Conservation (phyloP, 352 stramenopile genomes). For the Phytophthora melonis region DNA sequence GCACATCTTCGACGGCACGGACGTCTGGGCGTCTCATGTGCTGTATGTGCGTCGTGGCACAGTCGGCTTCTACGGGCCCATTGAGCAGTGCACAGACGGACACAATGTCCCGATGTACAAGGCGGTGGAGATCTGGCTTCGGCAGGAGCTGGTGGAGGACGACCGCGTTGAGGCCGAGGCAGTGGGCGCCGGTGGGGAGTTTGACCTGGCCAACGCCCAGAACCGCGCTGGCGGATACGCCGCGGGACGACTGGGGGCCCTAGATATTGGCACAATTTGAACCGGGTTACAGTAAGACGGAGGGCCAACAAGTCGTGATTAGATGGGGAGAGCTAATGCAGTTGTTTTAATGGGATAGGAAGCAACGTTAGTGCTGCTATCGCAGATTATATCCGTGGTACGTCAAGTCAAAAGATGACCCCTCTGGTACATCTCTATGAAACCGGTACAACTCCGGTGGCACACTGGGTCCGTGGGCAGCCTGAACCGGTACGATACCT, state of each 20-base stretch:
- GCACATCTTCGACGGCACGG: constrained; percentile 98
- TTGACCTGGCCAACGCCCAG: constrained; percentile 70
- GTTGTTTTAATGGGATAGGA: no score
- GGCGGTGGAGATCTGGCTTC: constrained; percentile 94
- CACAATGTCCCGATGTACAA: constrained; percentile 90
- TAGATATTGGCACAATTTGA: constrained; percentile 54
- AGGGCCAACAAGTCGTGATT: no score
- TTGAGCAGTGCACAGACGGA: constrained; percentile 82
- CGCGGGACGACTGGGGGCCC: constrained; percentile 66
- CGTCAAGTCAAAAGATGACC: no score
- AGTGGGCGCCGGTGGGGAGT: constrained; percentile 40
- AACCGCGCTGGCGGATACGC: constrained; percentile 84
- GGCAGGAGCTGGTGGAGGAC: constrained; percentile 89
- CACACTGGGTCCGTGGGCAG: no score
- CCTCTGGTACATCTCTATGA: no score
- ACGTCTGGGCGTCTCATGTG: constrained; percentile 96
- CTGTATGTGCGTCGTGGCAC: constrained; percentile 89
- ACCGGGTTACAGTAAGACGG: not conserved
- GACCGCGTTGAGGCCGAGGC: constrained; percentile 77
- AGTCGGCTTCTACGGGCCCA: constrained; percentile 66
- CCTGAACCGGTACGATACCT: no score
- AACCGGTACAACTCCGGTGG: no score
- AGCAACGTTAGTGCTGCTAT: no score
- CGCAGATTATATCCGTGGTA: no score
- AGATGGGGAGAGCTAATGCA: no score